phyloP scores from a whole-genome alignment of 73 alveolate species.

The Durusdinium trenchii region DNA sequence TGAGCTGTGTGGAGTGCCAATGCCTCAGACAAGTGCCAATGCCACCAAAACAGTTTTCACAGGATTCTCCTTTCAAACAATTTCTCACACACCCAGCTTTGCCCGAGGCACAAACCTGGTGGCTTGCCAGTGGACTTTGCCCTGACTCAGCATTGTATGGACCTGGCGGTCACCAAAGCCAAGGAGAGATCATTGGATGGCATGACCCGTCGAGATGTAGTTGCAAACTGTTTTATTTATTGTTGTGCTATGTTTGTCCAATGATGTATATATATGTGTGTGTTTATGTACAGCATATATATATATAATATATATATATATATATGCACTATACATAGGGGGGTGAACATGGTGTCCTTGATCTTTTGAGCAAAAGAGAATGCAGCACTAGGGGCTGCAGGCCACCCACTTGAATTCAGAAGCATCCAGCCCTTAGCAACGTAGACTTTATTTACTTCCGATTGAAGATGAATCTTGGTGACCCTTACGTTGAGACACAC shows the following conservation, averaged over 20 bases:
- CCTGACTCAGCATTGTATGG: slow-evolving; percentile 62
- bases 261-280: not conserved
- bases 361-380: not conserved
- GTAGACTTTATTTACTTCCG: too few species aligned
- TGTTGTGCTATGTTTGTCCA: not conserved
- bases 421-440: too few species aligned
- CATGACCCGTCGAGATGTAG: not conserved
- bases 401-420: too few species aligned
- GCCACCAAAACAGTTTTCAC: too few species aligned
- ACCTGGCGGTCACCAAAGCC: slow-evolving; percentile 71
- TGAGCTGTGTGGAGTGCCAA: slow-evolving; percentile 64
- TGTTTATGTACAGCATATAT: not conserved
- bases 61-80: too few species aligned
- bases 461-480: too few species aligned
- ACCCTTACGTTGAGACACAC: too few species aligned
- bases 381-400: too few species aligned
- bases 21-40: too few species aligned
- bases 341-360: not conserved
- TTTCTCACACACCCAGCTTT: not conserved
- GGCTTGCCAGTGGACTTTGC: slow-evolving; percentile 78
- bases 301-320: not conserved
- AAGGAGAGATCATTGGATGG: too few species aligned
- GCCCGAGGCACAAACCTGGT: slow-evolving; percentile 88
- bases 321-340: not conserved
- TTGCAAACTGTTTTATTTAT: not conserved